Base-by-base conservation (phyloP, 306 rosid genomes). In the Ochetophila trinervis region DNA sequence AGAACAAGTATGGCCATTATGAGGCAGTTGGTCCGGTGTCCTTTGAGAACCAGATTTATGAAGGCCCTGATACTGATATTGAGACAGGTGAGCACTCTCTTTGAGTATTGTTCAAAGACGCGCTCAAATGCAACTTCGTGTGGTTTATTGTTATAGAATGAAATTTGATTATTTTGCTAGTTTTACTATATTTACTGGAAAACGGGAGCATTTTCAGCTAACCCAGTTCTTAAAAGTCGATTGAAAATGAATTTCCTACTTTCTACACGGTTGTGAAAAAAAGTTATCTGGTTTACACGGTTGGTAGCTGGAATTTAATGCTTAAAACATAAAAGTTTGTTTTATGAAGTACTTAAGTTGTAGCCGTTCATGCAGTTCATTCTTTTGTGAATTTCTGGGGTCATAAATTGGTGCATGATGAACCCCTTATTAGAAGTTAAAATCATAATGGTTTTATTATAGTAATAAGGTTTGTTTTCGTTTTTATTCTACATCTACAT, bases 41-140 rank as follows among this genome's bases (percentile, higher is more conserved):
- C 56, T 93, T 90, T 70, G 81, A 78, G 30, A 93, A 86, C 74
- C 99, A 93, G 88, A 93, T 93, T 67, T 93, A 84, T 24, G 99
- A 93, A 70, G 99, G 97, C 3, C 96, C 99, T 72, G 99, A 93
- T 71, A 93, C 97, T 72, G 99, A 93, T 66, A 90, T 90, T 54
- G 97, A 90, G 78, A 93, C 99, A 4, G 99, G 99, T 93, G 84
- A 15, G 18, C 27, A 6, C 50, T 44, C 19, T 66, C 36, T 60
- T 44, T 32, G 37, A 30, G 48, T 60, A 0, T 55, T 68, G 58
- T 6, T 42, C 3, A 32, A 23, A 24, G 50, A 40, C 37, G 40
- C 62, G 7, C 62, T 14, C 16, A 30, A 16, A 16, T 34, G 72
- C 44, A 48, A 55, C 19, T 45, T 36, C 76, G 50, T 66, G 37